Conservation (phyloP, 805 yeast genomes). For the Crinitomyces ghanaensis region DNA sequence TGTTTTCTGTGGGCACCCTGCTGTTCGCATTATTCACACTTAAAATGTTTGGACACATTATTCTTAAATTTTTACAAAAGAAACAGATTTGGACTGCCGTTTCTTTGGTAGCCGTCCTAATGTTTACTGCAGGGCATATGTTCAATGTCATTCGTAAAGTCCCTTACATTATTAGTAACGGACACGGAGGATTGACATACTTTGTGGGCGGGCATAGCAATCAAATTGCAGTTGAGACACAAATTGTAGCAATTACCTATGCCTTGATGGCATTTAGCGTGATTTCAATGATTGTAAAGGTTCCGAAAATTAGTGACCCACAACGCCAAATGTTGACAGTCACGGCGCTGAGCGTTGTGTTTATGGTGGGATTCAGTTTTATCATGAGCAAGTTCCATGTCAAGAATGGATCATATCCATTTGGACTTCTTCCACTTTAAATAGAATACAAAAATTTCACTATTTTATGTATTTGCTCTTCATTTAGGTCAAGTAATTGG, state of each 20-base stretch:
- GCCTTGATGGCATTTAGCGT: slow-evolving; percentile 53
- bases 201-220: slow-evolving; percentile 55
- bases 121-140: slow-evolving; percentile 87
- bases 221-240: slow-evolving; percentile 85
- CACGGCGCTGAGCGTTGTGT: slow-evolving; percentile 30
- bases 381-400: slow-evolving; percentile 53
- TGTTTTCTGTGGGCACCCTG: slow-evolving; percentile 11
- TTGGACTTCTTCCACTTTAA: too few species aligned
- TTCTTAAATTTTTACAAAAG: slow-evolving; percentile 34
- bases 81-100: slow-evolving; percentile 63
- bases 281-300: slow-evolving; percentile 46
- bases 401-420: slow-evolving; percentile 74
- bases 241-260: slow-evolving; percentile 63
- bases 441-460: too few species aligned
- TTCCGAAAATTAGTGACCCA: slow-evolving; percentile 37
- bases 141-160: slow-evolving; percentile 73
- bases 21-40: slow-evolving; percentile 7
- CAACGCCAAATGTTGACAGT: slow-evolving; percentile 41
- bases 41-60: slow-evolving; percentile 19
- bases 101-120: slow-evolving; percentile 49
- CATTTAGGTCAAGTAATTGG: too few species aligned
- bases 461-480: too few species aligned
- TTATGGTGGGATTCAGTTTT: slow-evolving; percentile 51
- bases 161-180: slow-evolving; percentile 37
- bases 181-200: slow-evolving; percentile 36